Evolutionary conservation across 352 stramenopile genomes (phyloP).

Genomic region (Phytophthora rubi): DNA sequence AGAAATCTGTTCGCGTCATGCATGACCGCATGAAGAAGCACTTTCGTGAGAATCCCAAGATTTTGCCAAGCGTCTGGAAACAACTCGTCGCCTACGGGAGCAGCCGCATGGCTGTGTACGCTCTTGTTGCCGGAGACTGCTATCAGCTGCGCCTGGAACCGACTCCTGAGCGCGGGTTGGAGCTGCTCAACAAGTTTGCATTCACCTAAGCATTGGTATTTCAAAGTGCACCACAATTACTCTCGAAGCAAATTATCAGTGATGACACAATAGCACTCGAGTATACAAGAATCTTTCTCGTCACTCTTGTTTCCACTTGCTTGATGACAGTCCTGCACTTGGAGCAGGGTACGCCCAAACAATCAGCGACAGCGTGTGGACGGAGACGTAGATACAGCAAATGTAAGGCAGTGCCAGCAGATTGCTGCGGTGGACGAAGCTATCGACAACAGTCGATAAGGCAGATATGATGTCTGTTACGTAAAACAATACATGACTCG

Average conservation of each 20-base stretch:
- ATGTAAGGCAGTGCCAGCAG: constrained; percentile 70
- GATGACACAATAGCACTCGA: constrained; percentile 6
- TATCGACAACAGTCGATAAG: constrained; percentile 48
- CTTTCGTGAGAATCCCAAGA: constrained; percentile 56
- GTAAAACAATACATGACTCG: not conserved
- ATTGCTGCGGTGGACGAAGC: constrained; percentile 60
- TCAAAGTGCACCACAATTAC: not conserved
- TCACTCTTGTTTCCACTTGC: constrained; percentile 43
- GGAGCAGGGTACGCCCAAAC: constrained; percentile 47
- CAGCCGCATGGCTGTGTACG: constrained; percentile 49
- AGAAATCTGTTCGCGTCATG: constrained; percentile 73
- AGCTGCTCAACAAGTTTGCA: constrained; percentile 57
- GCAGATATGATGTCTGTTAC: constrained; percentile 30
- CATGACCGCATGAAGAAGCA: constrained; percentile 82
- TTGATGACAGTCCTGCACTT: not conserved
- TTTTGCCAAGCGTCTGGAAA: constrained; percentile 61
- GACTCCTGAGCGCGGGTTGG: constrained; percentile 40
- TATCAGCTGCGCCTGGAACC: constrained; percentile 71
- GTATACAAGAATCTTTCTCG: not conserved
- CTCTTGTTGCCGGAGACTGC: constrained; percentile 58
- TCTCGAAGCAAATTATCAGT: not conserved
- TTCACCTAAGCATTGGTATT: constrained; percentile 29
- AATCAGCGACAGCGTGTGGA: constrained; percentile 68
- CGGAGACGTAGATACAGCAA: constrained; percentile 70
- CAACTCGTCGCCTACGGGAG: constrained; percentile 54